Conservation (phyloP, 176 grass and related monocot species). For the Cenchrus americanus region DNA sequence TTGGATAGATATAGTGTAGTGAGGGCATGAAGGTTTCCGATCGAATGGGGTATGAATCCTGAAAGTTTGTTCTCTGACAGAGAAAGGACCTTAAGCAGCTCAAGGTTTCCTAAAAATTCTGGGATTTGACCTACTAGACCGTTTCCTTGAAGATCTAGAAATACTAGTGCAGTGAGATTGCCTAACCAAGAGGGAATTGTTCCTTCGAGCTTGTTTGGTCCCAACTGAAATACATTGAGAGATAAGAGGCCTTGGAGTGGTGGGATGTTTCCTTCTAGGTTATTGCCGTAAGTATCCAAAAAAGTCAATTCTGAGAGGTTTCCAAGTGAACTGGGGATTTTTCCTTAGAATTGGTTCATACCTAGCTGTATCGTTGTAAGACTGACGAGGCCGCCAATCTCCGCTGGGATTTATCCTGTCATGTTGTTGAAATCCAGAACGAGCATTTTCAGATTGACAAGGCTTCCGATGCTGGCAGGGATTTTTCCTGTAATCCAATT, state of each 20-base stretch:
- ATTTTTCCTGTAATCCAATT: slow-evolving; percentile 26
- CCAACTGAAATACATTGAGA: not conserved
- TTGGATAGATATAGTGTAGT: not conserved
- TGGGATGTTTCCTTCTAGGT: slow-evolving; percentile 7
- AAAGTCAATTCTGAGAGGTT: not conserved
- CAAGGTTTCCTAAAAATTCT: not conserved
- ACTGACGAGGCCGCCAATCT: slow-evolving; percentile 9
- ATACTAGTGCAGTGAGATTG: not conserved
- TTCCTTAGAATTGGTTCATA: not conserved
- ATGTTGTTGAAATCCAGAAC: not conserved
- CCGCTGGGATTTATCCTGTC: not conserved
- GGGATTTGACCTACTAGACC: not conserved
- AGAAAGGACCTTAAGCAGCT: not conserved
- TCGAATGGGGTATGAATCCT: not conserved
- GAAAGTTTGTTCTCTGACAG: not conserved
- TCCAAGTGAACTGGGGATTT: slow-evolving; percentile 17
- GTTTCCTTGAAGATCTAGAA: not conserved
- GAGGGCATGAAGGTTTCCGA: slow-evolving; percentile 1
- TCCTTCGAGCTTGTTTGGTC: not conserved
- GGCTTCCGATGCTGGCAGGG: not conserved
- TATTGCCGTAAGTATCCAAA: not conserved
- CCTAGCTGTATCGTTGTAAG: not conserved
- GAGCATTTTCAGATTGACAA: not conserved
- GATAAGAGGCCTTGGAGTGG: not conserved
- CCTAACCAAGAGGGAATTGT: slow-evolving; percentile 6